Evolutionary conservation across 1,284 basidiomycete genomes (phyloP), one percentile per base, ranked within the genome.

Genomic region (Marasmius oreades): DNA sequence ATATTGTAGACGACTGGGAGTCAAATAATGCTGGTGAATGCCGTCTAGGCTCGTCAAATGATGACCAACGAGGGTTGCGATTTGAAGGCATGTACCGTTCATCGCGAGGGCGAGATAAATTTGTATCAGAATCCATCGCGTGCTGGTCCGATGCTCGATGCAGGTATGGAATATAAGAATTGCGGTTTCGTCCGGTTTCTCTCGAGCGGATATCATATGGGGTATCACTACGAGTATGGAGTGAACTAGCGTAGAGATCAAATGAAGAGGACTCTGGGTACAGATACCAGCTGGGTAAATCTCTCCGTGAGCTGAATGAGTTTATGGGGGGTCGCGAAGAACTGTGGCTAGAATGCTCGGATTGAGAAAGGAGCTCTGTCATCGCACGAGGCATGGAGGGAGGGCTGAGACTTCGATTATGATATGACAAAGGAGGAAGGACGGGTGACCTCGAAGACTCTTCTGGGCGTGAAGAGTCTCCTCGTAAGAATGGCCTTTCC

Each of bases 1-100:
- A 52, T 18, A 61, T 55, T 2, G 55, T 55, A 10, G 60, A 59
- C 16, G 48, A 50, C 34, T 53, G 58, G 4, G 60, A 59, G 37
- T 61, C 60, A 33, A 53, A 57, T 39, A 61, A 55, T 22, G 51
- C 60, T 20, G 36, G 26, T 4, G 51, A 31, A 6, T 48, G 43
- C 10, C 24, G 33, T 36, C 48, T 52, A 14, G 14, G 11, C n/a
- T 37, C 36, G 36, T 37, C 34, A 10, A 51, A 31, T 10, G 51
- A 51, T 43, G 57, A 43, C 43, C 48, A 57, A 23, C 53, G 55
- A 24, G 53, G 45, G 28, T 46, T 55, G 46, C 52, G 51, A 6
- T n/a, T 43, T 46, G 52, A 50, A 24, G 52, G 16, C 18, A 39
- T 16, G 46, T 31, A 37, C 14, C 20, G 44, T 6, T 46, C 26